Base-by-base conservation (phyloP, 2,329 filamentous ascomycete species). In the Lachnellula hyalina region DNA sequence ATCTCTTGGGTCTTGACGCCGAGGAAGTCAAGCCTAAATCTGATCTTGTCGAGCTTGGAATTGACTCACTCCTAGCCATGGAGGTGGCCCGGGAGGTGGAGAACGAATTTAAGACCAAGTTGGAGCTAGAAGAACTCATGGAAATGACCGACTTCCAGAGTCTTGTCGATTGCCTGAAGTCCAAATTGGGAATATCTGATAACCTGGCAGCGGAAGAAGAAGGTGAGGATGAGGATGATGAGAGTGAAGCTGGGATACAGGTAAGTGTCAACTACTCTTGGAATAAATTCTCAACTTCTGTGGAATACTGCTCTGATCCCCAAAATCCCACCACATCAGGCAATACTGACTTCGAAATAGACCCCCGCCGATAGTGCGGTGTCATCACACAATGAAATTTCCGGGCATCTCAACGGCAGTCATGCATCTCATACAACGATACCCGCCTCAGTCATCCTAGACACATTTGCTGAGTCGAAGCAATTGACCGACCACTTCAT, bases 41-140 rank as follows among this genome's bases (percentile, higher is more conserved):
- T 6, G 56, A 68, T 14, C 66, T 77, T n/a, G 69, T 67, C 4
- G 73, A 77, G 42, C 55, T 77, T 1, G 76, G 76, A 1, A 75
- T 79, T 32, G 76, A 79, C 61, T 79, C 76, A 0, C 66, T 79
- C 0, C 73, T 77, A 69, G 73, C 69, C 0, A 78, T 77, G 73
- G 77, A 80, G 59, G 58, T 79, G 48, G 70, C 65, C 0, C 67
- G 68, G 1, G 77, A 79, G 50, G 58, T 77, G 3, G 71, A 76
- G 46, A 50, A 53, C 1, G 58, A 59, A 0, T 76, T 79, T 55
- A 66, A 70, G 4, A 67, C 65, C 49, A 67, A 64, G 0, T 51
- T 74, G 4, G 48, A 61, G 4, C 56, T 56, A 7, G 61, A 61
- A 1, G 61, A 70, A 25, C 49, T 69, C 2, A 63, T 72, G 52